Percentiles rank a stretch among this genome's conserved stretches.
phyloP scores from a whole-genome alignment of 2,329 filamentous ascomycete genomes.

The Didymella glomerata region DNA sequence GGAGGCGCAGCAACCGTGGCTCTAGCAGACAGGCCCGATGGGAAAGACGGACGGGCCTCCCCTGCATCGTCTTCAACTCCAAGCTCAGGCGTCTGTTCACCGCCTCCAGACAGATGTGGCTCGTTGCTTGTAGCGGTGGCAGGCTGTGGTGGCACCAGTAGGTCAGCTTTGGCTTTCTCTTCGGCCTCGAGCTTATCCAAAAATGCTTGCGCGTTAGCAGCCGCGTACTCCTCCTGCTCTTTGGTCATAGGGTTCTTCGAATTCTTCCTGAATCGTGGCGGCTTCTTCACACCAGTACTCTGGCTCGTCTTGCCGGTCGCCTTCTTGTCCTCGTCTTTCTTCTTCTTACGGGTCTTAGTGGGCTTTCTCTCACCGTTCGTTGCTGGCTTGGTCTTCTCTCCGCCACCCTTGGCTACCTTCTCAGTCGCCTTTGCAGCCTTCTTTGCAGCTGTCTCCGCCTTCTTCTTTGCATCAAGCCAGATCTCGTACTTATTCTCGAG shows the following conservation, averaged over 20 bases:
- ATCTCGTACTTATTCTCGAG: too few relatives aligned
- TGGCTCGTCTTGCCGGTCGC: background rate
- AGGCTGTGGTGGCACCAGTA: background rate
- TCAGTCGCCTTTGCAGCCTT: background rate
- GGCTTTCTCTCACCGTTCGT: background rate
- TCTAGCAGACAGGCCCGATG: background rate
- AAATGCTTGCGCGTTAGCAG: background rate
- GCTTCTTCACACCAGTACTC: background rate
- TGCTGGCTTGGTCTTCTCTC: background rate
- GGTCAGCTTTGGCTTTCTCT: background rate
- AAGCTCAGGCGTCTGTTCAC: background rate
- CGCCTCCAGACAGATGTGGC: background rate
- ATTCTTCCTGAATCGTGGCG: background rate
- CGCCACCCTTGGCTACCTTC: background rate
- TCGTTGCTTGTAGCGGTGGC: background rate
- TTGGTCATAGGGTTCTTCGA: background rate
- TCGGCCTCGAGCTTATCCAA: background rate
- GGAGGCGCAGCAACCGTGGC: background rate
- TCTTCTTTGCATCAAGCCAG: background rate
- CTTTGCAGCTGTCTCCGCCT: background rate
- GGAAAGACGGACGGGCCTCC: background rate
- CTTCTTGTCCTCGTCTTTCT: background rate
- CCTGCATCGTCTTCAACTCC: background rate
- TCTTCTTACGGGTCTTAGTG: background rate
- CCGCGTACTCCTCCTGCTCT: background rate